phyloP scores from a whole-genome alignment of 1,284 basidiomycete species.

The Boletellus deceptivus region DNA sequence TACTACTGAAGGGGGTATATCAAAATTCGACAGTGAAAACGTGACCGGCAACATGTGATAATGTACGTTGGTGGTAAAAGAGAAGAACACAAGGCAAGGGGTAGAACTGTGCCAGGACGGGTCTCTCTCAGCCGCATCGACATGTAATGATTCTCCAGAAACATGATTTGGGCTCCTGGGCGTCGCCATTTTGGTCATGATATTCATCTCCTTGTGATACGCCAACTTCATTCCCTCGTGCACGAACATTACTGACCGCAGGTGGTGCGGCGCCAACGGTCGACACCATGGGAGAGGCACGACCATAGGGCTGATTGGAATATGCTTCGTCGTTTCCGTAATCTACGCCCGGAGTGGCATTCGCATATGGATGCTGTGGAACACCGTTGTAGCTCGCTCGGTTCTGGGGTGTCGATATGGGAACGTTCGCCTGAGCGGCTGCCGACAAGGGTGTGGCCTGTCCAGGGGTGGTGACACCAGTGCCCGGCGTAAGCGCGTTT shows the following conservation, averaged over 20 bases:
- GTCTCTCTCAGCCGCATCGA: slow-evolving; percentile 54
- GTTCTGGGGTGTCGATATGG: slow-evolving; percentile 53
- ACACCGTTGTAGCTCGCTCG: slow-evolving; percentile 42
- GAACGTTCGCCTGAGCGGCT: slow-evolving; percentile 70
- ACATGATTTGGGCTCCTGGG: slow-evolving; percentile 52
- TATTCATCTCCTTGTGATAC: slow-evolving; percentile 60
- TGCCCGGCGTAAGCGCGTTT: slow-evolving; percentile 51
- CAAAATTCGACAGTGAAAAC: slow-evolving; percentile 28
- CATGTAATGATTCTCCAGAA: slow-evolving; percentile 73
- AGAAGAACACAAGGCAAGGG: slow-evolving; percentile 21
- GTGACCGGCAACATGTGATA: slow-evolving; percentile 24
- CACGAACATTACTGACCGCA: slow-evolving; percentile 67
- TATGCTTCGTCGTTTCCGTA: slow-evolving; percentile 50
- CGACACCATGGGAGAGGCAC: slow-evolving; percentile 73
- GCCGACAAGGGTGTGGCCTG: slow-evolving; percentile 65
- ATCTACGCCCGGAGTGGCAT: slow-evolving; percentile 51
- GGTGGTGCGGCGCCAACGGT: slow-evolving; percentile 64
- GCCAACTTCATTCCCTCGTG: slow-evolving; percentile 63
- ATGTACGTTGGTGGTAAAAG: slow-evolving; percentile 25
- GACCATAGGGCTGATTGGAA: slow-evolving; percentile 57
- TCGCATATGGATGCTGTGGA: slow-evolving; percentile 66
- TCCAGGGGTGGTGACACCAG: slow-evolving; percentile 44
- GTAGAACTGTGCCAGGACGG: slow-evolving; percentile 6
- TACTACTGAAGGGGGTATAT: slow-evolving; percentile 35
- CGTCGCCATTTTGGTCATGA: slow-evolving; percentile 55